These are phyloP conservation scores for Nepenthes mirabilis DNA, from an alignment of 148 eudicot species.

Conservation along the genomic window DNA sequence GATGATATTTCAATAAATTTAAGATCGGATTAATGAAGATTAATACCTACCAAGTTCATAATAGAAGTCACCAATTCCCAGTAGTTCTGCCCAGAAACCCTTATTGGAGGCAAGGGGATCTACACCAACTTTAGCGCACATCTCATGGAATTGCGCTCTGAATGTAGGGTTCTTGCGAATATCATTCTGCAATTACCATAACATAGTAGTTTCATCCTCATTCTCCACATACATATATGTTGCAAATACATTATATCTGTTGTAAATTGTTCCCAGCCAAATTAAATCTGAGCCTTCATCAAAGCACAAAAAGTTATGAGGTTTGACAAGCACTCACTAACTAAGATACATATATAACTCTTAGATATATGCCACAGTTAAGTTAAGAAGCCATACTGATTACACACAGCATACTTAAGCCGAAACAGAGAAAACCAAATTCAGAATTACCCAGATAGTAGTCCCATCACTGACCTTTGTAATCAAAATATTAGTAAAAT, in stretches of 20 bases:
- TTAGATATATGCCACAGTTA: no score
- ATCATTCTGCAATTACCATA: slow-evolving; percentile 55
- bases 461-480: no score
- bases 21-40: background rate
- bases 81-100: slow-evolving; percentile 98
- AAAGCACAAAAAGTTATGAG: no score
- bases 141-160: slow-evolving; percentile 94
- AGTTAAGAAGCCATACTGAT: no score
- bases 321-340: no score
- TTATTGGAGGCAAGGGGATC: slow-evolving; percentile 97
- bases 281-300: no score
- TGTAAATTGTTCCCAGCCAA: no score
- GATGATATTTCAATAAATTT: background rate
- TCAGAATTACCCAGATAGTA: no score
- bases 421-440: no score
- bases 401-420: no score
- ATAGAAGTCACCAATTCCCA: slow-evolving; percentile 97
- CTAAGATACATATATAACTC: no score
- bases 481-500: no score
- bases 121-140: slow-evolving; percentile 99
- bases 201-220: background rate
- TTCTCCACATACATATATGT: background rate
- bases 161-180: slow-evolving; percentile 94
- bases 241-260: background rate
- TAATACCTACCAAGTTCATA: slow-evolving; percentile 79